Evolutionary conservation across 495 filamentous ascomycete species (phyloP).

Genomic region (Penicillium malachiteum): DNA sequence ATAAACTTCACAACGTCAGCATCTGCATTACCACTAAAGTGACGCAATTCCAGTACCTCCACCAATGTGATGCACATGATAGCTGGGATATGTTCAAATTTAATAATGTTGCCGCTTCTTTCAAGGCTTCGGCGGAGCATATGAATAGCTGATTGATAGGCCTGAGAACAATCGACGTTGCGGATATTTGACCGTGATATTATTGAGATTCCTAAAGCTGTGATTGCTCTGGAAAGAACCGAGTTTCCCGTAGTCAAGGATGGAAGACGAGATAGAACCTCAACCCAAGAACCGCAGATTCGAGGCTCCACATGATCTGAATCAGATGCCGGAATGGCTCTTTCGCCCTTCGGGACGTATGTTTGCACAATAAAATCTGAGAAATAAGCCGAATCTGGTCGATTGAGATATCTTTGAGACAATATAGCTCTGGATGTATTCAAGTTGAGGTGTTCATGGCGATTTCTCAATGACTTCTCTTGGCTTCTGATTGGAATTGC

Average conservation of each 20-base stretch:
- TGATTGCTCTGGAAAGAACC: slow-evolving; percentile 25
- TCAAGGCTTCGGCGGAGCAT: slow-evolving; percentile 23
- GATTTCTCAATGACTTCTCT: neutral
- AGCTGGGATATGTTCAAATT: slow-evolving; percentile 22
- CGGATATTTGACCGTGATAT: slow-evolving; percentile 9
- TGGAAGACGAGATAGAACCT: slow-evolving; percentile 30
- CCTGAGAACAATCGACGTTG: slow-evolving; percentile 14
- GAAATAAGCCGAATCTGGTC: neutral
- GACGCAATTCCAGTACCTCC: neutral
- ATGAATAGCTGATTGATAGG: slow-evolving; percentile 26
- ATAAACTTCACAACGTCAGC: slow-evolving; percentile 20
- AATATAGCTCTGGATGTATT: neutral
- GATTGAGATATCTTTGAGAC: neutral
- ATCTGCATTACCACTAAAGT: slow-evolving; percentile 5
- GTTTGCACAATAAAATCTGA: slow-evolving; percentile 6
- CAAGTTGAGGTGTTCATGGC: neutral
- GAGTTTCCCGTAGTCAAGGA: neutral
- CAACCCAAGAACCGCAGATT: slow-evolving; percentile 42
- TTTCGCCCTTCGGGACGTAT: slow-evolving; percentile 13
- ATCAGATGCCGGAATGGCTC: neutral
- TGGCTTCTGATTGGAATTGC: neutral
- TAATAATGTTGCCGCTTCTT: slow-evolving; percentile 1
- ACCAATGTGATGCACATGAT: slow-evolving; percentile 34
- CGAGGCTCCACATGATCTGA: slow-evolving; percentile 18
- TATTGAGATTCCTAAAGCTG: slow-evolving; percentile 29